Evolutionary conservation across 2,329 filamentous ascomycete genomes (phyloP).

Genomic region (Cladophialophora exuberans): DNA sequence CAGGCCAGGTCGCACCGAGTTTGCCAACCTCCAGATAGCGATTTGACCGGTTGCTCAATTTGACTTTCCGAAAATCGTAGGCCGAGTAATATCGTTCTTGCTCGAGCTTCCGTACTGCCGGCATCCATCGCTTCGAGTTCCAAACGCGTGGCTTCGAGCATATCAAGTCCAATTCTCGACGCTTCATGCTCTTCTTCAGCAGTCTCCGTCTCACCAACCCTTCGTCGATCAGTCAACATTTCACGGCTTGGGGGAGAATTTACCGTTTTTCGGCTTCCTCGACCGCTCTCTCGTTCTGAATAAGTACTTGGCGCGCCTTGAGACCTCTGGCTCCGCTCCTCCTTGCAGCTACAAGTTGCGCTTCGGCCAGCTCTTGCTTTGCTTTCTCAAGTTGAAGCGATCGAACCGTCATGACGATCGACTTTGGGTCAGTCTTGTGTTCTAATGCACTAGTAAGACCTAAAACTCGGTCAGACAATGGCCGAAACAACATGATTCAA

Average conservation of each 20-base stretch:
- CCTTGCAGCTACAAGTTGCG: constrained; percentile 73
- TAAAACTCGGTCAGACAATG: constrained; percentile 26
- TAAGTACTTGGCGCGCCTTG: constrained; percentile 75
- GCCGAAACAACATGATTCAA: neutral
- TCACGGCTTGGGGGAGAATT: constrained; percentile 5
- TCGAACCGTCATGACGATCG: constrained; percentile 64
- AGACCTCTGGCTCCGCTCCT: constrained; percentile 75
- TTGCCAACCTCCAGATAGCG: constrained; percentile 76
- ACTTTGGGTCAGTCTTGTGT: constrained; percentile 56
- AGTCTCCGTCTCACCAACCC: constrained; percentile 5
- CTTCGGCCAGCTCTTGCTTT: constrained; percentile 65
- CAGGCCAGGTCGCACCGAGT: constrained; percentile 70
- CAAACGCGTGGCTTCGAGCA: constrained; percentile 29
- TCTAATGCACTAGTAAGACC: constrained; percentile 66
- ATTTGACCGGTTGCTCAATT: constrained; percentile 27
- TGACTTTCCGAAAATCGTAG: constrained; percentile 30
- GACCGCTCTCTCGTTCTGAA: constrained; percentile 68
- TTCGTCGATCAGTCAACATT: constrained; percentile 1
- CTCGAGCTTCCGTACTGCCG: constrained; percentile 30
- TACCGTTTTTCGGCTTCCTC: constrained; percentile 60
- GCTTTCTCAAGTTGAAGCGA: constrained; percentile 65
- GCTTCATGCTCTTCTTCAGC: constrained; percentile 26
- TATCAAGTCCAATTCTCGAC: constrained; percentile 25
- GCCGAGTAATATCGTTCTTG: constrained; percentile 27
- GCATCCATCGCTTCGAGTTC: constrained; percentile 32